A percentile compares a stretch with the other conserved stretches of the same genome.
phyloP scores from a whole-genome alignment of 2,329 filamentous ascomycete genomes.

The Ilyonectria mors-panacis region DNA sequence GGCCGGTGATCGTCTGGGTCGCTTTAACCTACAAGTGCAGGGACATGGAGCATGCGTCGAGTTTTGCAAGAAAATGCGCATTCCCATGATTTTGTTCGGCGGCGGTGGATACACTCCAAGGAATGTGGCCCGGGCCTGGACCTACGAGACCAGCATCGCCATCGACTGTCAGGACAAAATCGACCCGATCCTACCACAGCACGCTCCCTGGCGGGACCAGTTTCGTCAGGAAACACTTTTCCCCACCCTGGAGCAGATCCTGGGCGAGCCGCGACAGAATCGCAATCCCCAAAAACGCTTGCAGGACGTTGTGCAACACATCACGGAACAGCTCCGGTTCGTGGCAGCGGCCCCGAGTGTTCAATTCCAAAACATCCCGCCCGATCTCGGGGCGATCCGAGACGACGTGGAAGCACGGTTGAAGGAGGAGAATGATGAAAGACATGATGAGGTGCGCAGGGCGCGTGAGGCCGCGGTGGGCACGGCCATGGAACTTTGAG shows the following conservation, averaged over 20 bases:
- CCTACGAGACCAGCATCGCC: conserved; percentile 94
- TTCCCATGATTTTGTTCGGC: conserved; percentile 91
- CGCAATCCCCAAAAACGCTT: conserved; percentile 84
- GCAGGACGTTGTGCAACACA: conserved; percentile 80
- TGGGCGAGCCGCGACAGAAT: conserved; percentile 80
- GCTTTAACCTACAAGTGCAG: conserved; percentile 97
- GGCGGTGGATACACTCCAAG: conserved; percentile 97
- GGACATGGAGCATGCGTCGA: conserved; percentile 93
- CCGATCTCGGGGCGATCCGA: conserved; percentile 78
- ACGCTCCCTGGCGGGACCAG: conserved; percentile 88
- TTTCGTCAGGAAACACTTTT: conserved; percentile 92
- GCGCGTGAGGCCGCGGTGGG: conserved; percentile 72
- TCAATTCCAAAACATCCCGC: conserved; percentile 85
- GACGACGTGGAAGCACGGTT: conserved; percentile 78
- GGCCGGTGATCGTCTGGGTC: conserved; percentile 91
- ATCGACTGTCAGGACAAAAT: conserved; percentile 82
- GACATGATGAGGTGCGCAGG: conserved; percentile 67
- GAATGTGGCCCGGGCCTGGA: conserved; percentile 97
- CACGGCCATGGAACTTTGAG: conserved; percentile 67
- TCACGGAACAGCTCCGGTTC: conserved; percentile 89
- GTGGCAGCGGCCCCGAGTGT: conserved; percentile 89
- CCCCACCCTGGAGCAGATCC: conserved; percentile 82
- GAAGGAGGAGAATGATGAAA: conserved; percentile 75
- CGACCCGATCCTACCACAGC: conserved; percentile 79
- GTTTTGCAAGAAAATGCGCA: conserved; percentile 84